Evolutionary conservation across 2,329 filamentous ascomycete species (phyloP).

Genomic region (Calonectria henricotiae): DNA sequence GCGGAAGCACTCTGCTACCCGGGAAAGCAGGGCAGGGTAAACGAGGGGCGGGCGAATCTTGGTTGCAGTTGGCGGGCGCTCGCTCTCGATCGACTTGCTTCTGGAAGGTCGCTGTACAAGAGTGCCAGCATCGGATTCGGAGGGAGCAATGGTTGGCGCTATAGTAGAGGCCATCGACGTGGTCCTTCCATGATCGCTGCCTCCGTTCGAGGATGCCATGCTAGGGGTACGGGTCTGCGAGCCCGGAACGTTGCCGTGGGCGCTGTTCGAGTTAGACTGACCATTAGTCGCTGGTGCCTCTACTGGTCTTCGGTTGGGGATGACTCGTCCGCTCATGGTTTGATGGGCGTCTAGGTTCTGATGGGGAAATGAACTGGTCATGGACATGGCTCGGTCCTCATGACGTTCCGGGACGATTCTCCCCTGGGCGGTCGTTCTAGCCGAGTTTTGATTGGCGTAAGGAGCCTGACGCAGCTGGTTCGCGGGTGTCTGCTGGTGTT

Average conservation of each 20-base stretch:
- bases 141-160: slow-evolving; percentile 78
- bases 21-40: slow-evolving; percentile 94
- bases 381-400: slow-evolving; percentile 95
- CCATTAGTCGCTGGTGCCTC: slow-evolving; percentile 61
- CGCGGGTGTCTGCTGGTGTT: slow-evolving; percentile 70
- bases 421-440: slow-evolving; percentile 91
- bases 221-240: slow-evolving; percentile 74
- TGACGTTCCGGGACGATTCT: slow-evolving; percentile 92
- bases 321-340: slow-evolving; percentile 93
- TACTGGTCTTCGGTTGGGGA: slow-evolving; percentile 78
- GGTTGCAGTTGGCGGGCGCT: slow-evolving; percentile 70
- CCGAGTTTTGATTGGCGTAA: slow-evolving; percentile 75
- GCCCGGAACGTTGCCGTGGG: slow-evolving; percentile 66
- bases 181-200: slow-evolving; percentile 72
- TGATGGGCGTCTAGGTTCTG: slow-evolving; percentile 87
- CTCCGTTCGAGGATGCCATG: slow-evolving; percentile 71
- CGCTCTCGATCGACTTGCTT: slow-evolving; percentile 70
- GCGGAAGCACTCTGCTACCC: slow-evolving; percentile 92
- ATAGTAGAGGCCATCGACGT: slow-evolving; percentile 96
- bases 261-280: slow-evolving; percentile 57
- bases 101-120: slow-evolving; percentile 73
- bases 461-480: slow-evolving; percentile 85
- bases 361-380: slow-evolving; percentile 82
- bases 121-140: slow-evolving; percentile 69
- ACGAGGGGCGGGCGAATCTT: slow-evolving; percentile 86